Evolutionary conservation across 2,329 filamentous ascomycete genomes (phyloP).

Genomic region (Coniochaeta sp.): DNA sequence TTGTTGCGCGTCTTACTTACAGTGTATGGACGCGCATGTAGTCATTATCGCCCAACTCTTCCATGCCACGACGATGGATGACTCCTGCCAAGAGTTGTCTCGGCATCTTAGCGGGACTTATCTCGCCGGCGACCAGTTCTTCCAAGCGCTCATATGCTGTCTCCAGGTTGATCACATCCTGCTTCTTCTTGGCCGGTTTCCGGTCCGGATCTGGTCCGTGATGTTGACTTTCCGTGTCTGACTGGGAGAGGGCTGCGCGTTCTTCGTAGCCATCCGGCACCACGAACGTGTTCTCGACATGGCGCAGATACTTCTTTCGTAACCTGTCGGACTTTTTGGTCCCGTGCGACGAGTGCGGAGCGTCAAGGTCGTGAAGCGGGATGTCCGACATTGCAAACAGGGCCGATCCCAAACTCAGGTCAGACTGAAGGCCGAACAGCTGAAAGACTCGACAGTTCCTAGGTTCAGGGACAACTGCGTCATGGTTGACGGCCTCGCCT

Average conservation of each 20-base stretch:
- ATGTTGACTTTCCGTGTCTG: neutral
- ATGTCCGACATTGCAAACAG: slow-evolving; percentile 4
- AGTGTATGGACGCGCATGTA: neutral
- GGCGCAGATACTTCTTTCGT: slow-evolving; percentile 8
- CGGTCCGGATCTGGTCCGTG: neutral
- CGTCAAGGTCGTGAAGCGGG: neutral
- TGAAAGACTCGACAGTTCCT: slow-evolving; percentile 6
- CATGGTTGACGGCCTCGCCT: neutral
- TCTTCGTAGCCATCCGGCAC: slow-evolving; percentile 25
- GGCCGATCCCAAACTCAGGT: slow-evolving; percentile 8
- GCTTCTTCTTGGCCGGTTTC: neutral
- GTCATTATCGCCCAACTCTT: neutral
- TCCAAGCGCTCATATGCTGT: neutral
- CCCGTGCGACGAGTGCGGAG: slow-evolving; percentile 11
- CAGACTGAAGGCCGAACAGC: slow-evolving; percentile 5
- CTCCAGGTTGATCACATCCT: neutral
- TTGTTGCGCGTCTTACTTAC: neutral
- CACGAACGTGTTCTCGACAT: slow-evolving; percentile 20
- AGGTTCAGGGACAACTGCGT: neutral
- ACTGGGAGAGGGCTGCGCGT: neutral
- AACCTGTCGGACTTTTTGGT: neutral
- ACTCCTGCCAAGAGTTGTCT: slow-evolving; percentile 1
- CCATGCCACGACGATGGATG: neutral
- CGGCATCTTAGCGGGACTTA: neutral
- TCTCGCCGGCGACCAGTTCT: neutral